Evolutionary conservation across 352 stramenopile species (phyloP).

Genomic region (Phytopythium boreale): DNA sequence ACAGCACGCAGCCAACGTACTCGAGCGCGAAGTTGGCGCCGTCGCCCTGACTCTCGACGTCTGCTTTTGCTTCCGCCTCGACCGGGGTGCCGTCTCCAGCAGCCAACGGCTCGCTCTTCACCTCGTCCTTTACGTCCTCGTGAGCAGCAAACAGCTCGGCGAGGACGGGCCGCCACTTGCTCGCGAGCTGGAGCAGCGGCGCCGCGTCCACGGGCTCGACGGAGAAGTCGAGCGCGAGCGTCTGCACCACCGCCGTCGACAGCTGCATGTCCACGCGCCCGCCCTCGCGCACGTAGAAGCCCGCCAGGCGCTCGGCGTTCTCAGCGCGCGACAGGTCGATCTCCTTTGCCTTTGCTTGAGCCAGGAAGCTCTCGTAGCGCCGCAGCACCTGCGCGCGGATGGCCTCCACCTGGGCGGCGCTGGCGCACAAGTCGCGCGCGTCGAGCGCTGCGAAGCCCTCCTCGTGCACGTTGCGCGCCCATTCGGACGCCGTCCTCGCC

Average conservation of each 20-base stretch:
- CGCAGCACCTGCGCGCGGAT: constrained; percentile 27
- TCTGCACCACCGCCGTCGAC: constrained; percentile 18
- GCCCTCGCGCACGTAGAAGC: constrained; percentile 71
- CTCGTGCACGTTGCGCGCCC: constrained; percentile 28
- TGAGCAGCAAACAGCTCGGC: constrained; percentile 17
- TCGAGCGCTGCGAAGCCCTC: constrained; percentile 50
- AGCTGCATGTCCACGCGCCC: constrained; percentile 75
- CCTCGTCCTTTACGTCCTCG: neutral
- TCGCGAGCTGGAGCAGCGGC: constrained; percentile 28
- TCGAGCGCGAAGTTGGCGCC: constrained; percentile 36
- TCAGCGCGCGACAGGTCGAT: constrained; percentile 31
- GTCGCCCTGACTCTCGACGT: neutral
- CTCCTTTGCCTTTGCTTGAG: constrained; percentile 17
- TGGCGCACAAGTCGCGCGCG: constrained; percentile 10
- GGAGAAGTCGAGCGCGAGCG: constrained; percentile 4
- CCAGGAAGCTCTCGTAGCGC: constrained; percentile 37
- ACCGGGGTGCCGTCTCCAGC: neutral
- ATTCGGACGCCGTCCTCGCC: constrained; percentile 2
- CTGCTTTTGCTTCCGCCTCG: neutral
- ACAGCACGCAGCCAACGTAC: constrained; percentile 72
- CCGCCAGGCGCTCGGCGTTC: constrained; percentile 49
- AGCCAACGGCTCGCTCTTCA: too few relatives aligned
- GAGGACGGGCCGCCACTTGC: constrained; percentile 25
- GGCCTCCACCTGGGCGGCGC: constrained; percentile 14
- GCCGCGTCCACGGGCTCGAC: constrained; percentile 19